Evolutionary conservation across 495 filamentous ascomycete species (phyloP), one percentile per base, ranked within the genome.

Genomic region (Aspergillus baeticus): DNA sequence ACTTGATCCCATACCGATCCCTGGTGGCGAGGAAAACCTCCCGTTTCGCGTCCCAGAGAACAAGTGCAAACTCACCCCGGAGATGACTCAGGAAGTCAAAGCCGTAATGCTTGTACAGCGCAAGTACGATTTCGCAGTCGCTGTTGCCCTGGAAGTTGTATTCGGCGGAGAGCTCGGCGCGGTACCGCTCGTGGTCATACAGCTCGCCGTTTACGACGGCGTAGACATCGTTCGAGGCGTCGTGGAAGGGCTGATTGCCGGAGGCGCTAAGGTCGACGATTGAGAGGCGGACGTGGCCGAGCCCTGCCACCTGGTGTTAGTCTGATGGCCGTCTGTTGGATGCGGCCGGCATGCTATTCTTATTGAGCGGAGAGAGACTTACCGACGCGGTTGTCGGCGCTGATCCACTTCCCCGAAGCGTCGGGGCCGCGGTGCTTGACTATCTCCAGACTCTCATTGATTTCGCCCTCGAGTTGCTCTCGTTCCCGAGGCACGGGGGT

Each of bases 151-250:
- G 54, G 62, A 81, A 83, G 1, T 57, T n/a, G 61, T 77, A 79
- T 18, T 69, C 54, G 11, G 58, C 20, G 26, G 57, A 55, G n/a
- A 77, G 62, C 10, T 70, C 51, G 1, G 42, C 50, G 6, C 73
- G 73, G 21, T 78, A 62, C 7, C 60, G 49, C 14, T 80, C 73
- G 50, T 77, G 58, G 59, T 77, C 76, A 60, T 83, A 84, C 33
- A 84, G 68, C 58, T 83, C 81, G 39, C 81, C 81, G 52, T 82
- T 83, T 46, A 82, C 74, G 33, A 83, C 73, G 5, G 77, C 78
- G 60, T 82, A 76, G 33, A 82, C 66, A 0, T 43, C 58, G 38
- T 60, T 54, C 33, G 67, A 62, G n/a, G 23, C 35, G 58, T 67
- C 64, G 43, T 76, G 68, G 54, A 82, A 73, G 2, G 79, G 80